A percentile compares a stretch with the other conserved stretches of the same genome.
These are phyloP conservation scores for Globisporangium emineosum DNA, from an alignment of 352 stramenopile genomes.

Conservation along the genomic window DNA sequence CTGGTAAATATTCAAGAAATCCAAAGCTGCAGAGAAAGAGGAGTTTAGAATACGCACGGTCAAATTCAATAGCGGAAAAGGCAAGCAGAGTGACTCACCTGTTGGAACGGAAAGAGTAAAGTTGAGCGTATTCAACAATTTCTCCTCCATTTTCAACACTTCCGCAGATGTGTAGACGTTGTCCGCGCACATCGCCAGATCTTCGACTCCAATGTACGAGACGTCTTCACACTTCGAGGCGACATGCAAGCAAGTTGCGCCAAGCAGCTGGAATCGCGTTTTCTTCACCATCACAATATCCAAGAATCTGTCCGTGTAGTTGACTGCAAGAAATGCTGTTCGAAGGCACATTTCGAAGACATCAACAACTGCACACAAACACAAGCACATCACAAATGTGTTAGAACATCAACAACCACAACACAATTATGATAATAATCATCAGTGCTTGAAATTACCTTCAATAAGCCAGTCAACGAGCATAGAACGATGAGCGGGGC, in stretches of 20 bases:
- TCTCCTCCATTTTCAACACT: slow-evolving; percentile 90
- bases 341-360: slow-evolving; percentile 92
- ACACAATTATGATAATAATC: background rate
- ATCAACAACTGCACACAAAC: slow-evolving; percentile 72
- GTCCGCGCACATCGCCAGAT: slow-evolving; percentile 89
- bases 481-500: slow-evolving; percentile 86
- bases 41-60: slow-evolving; percentile 4
- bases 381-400: slow-evolving; percentile 4
- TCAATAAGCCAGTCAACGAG: slow-evolving; percentile 92
- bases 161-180: slow-evolving; percentile 89
- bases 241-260: slow-evolving; percentile 87
- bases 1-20: slow-evolving; percentile 90
- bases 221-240: slow-evolving; percentile 91
- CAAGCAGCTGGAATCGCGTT: slow-evolving; percentile 87
- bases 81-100: slow-evolving; percentile 33
- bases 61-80: background rate
- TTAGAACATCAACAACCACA: background rate
- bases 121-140: slow-evolving; percentile 90
- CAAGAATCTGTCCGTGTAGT: slow-evolving; percentile 88
- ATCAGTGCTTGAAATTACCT: slow-evolving; percentile 31
- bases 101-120: slow-evolving; percentile 89
- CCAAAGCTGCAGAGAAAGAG: slow-evolving; percentile 44
- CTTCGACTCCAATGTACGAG: slow-evolving; percentile 90
- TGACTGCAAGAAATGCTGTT: slow-evolving; percentile 88
- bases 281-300: slow-evolving; percentile 89